A percentile compares a stretch with the other conserved stretches of the same genome.
These are phyloP conservation scores for Pelargonium australe DNA, from an alignment of 441 rosid species.

Conservation along the genomic window DNA sequence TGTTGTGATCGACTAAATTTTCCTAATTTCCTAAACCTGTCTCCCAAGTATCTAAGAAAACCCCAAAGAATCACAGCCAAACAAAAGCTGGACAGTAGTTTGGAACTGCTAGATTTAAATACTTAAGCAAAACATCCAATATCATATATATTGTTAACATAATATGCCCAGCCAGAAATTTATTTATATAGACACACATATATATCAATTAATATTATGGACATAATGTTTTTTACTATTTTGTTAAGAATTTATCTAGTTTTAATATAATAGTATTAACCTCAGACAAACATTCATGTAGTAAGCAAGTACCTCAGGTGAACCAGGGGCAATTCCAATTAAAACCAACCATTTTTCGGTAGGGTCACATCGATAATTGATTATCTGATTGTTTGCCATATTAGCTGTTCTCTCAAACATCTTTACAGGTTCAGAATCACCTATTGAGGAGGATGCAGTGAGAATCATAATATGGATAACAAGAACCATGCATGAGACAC, in stretches of 20 bases:
- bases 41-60: background rate
- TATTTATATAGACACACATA: background rate
- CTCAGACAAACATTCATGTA: background rate
- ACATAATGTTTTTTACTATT: background rate
- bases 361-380: conserved; percentile 90
- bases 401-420: conserved; percentile 98
- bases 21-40: too few species aligned
- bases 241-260: background rate
- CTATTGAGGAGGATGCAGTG: conserved; percentile 32
- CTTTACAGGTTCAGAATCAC: conserved; percentile 95
- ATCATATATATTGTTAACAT: background rate
- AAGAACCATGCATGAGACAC: background rate
- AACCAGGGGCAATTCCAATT: conserved; percentile 98
- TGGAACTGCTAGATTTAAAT: conserved; percentile 23
- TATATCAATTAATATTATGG: background rate
- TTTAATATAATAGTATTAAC: background rate
- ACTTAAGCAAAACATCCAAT: background rate
- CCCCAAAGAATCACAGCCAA: background rate
- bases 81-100: conserved; percentile 36
- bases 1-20: conserved; percentile 24
- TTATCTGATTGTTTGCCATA: conserved; percentile 87
- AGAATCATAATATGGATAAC: conserved; percentile 8
- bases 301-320: conserved; percentile 68
- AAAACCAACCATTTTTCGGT: conserved; percentile 98
- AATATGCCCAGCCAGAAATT: background rate